Evolutionary conservation across 176 grass and related monocot species (phyloP).

Genomic region (Triticum timopheevii): DNA sequence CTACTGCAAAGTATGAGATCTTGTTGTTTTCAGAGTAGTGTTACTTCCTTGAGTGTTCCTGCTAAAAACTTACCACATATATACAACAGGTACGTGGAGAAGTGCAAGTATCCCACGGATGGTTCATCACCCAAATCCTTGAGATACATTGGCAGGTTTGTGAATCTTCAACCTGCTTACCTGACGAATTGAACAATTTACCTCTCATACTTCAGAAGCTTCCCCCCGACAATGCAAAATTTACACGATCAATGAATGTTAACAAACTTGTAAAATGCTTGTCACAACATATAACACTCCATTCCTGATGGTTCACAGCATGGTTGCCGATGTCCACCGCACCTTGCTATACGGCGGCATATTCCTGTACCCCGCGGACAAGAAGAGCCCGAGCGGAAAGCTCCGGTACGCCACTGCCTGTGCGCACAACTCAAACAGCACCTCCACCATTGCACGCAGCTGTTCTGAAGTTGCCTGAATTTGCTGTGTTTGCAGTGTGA

Average conservation of each 20-base stretch:
- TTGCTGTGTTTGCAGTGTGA: slow-evolving; percentile 55
- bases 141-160: slow-evolving; percentile 96
- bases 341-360: slow-evolving; percentile 92
- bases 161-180: background rate
- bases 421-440: background rate
- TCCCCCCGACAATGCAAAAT: background rate
- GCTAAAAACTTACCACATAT: background rate
- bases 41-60: background rate
- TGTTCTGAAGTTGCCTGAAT: background rate
- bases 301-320: slow-evolving; percentile 52
- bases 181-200: background rate
- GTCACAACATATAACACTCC: background rate
- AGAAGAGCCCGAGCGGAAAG: slow-evolving; percentile 87
- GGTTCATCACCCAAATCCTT: slow-evolving; percentile 79
- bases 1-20: slow-evolving; percentile 69
- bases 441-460: background rate
- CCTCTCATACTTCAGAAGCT: background rate
- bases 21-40: background rate
- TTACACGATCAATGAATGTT: background rate
- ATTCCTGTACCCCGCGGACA: slow-evolving; percentile 96
- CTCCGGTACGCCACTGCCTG: slow-evolving; percentile 52
- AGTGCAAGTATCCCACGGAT: slow-evolving; percentile 86
- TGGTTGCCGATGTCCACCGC: slow-evolving; percentile 98
- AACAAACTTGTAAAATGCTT: background rate
- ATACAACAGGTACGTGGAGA: slow-evolving; percentile 81